Conservation (phyloP, 805 yeast genomes). For the Yarrowia sp. region DNA sequence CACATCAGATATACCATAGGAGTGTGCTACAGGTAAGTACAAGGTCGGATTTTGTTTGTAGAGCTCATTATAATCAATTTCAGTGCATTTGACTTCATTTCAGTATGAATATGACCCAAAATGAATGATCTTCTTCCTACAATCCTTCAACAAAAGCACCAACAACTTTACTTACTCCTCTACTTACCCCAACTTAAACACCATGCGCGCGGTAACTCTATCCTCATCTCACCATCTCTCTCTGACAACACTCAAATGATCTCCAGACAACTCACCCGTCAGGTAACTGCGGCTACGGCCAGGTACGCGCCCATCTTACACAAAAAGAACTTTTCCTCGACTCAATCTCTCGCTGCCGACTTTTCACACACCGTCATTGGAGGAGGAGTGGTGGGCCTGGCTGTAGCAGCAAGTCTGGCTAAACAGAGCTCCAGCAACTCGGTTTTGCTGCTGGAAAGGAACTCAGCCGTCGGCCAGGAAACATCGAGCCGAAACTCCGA, state of each 20-base stretch:
- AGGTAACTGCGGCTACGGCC: background rate
- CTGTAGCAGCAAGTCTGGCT: conserved; percentile 70
- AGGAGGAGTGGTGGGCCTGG: conserved; percentile 81
- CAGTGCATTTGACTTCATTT: too few species aligned
- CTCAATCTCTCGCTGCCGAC: conserved; percentile 40
- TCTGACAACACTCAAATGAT: background rate
- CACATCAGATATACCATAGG: too few species aligned
- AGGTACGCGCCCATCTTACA: background rate
- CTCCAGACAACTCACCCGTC: background rate
- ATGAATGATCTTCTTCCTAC: too few species aligned
- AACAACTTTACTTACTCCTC: too few species aligned
- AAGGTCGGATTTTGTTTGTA: too few species aligned
- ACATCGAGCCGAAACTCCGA: conserved; percentile 90
- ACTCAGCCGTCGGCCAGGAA: conserved; percentile 66
- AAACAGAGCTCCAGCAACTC: conserved; percentile 43
- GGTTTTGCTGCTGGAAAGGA: conserved; percentile 69
- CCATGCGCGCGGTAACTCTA: too few species aligned
- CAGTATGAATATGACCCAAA: too few species aligned
- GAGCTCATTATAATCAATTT: too few species aligned
- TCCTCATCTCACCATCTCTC: background rate
- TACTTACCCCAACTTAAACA: too few species aligned
- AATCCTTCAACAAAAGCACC: too few species aligned
- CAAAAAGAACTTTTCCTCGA: background rate
- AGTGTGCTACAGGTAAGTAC: too few species aligned
- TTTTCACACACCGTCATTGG: conserved; percentile 75